Conservation (phyloP, 495 filamentous ascomycete species). For the Daldinia loculata region DNA sequence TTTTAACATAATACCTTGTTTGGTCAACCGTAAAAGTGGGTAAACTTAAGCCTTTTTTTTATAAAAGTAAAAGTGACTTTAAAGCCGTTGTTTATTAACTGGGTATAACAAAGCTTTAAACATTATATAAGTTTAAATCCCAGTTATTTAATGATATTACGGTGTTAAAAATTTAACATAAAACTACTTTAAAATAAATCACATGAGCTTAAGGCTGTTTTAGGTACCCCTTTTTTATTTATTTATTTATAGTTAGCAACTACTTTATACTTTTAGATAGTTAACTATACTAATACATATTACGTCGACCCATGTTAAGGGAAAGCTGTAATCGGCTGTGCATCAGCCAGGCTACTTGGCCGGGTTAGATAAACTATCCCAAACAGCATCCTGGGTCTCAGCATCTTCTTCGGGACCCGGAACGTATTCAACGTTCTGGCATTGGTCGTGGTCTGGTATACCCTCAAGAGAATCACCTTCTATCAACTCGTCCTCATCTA, state of each 20-base stretch:
- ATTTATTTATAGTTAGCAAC: not conserved
- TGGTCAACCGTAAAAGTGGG: not conserved
- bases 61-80: not conserved
- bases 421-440: not conserved
- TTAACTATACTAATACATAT: too few species aligned
- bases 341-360: not conserved
- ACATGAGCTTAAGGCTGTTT: not conserved
- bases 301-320: too few species aligned
- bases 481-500: not conserved
- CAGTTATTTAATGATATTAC: too few species aligned
- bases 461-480: not conserved
- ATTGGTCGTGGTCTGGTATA: not conserved
- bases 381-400: not conserved
- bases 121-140: not conserved
- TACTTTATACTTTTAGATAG: too few species aligned
- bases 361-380: not conserved
- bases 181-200: too few species aligned
- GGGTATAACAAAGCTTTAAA: not conserved
- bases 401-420: not conserved
- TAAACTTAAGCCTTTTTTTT: not conserved
- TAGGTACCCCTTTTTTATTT: not conserved
- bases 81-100: not conserved
- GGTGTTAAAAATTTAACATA: too few species aligned
- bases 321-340: too few species aligned
- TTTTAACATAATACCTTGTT: too few species aligned